Base-by-base conservation (phyloP, 768 basidiomycete genomes). In the Leucosporidium scottii region DNA sequence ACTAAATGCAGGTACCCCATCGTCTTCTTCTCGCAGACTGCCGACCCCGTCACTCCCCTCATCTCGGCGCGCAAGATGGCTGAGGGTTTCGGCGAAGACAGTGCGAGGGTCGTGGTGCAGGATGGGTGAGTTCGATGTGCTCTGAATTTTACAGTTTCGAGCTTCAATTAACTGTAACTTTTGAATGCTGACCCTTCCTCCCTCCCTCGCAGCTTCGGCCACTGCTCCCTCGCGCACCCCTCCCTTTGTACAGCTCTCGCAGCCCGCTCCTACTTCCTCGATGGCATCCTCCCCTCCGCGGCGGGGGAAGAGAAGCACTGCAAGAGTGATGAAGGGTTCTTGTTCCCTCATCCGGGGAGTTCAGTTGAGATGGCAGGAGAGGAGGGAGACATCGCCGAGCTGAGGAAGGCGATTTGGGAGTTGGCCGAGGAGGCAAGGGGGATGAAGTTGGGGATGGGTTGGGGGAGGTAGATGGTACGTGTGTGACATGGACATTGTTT, bases 11-110 rank as follows among this genome's bases (percentile, higher is more conserved):
- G 65, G 3, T 57, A 56, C 56, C 69, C 69, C 15, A 60, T 70
- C 28, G 54, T 69, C 21, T 71, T 73, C 62, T 6, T 73, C 39
- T 66, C 68, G 10, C 65, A 70, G 9, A 68, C 68, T 3, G 65
- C 66, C 47, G 74, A 75, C 47, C 70, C 70, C 15, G 74, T 75
- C 53, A 74, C 73, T 15, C 73, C 74, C 0, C 65, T 75, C 12
- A 6, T 50, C 0, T 47, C 70, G 0, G 74, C 74, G 0, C 30
- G 27, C 4, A 27, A 31, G 34, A 72, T 74, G 74, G 39, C 53
- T 4, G 4, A 2, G 9, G 57, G 36, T 1, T 67, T 67, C 61
- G 70, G 70, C 25, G 47, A 59, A 20, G 67, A 67, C 15, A 69
- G 67, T 8, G 68, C 70, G 1, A 50, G 62, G 6, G 63, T 74